These are phyloP conservation scores for Phytophthora pini DNA, from an alignment of 352 stramenopile species.

Conservation along the genomic window DNA sequence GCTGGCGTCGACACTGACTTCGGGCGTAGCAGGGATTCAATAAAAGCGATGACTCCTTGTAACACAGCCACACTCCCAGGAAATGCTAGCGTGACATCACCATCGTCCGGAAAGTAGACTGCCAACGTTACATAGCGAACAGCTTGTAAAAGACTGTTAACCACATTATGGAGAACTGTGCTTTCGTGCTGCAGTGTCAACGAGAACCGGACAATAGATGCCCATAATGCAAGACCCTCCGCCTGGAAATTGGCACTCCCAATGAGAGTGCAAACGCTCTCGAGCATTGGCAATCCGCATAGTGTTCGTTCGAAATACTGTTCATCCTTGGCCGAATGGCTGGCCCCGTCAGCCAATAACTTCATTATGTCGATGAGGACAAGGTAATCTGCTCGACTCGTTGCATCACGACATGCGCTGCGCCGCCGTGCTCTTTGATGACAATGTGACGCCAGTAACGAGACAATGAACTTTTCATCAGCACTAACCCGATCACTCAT, in stretches of 20 bases:
- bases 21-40: constrained; percentile 35
- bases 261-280: constrained; percentile 54
- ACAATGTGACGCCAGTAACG: constrained; percentile 61
- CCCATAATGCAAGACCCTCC: constrained; percentile 49
- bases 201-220: constrained; percentile 40
- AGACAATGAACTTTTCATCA: constrained; percentile 45
- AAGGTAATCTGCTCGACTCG: constrained; percentile 43
- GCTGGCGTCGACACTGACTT: background rate
- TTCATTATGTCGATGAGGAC: constrained; percentile 56
- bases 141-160: constrained; percentile 65
- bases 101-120: constrained; percentile 43
- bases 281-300: constrained; percentile 49
- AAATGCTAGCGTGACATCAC: constrained; percentile 34
- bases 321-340: constrained; percentile 21
- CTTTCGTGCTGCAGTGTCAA: constrained; percentile 45
- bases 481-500: constrained; percentile 26
- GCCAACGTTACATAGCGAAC: constrained; percentile 55
- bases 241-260: constrained; percentile 39
- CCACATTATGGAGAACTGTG: constrained; percentile 44
- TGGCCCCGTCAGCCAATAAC: constrained; percentile 26
- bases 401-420: constrained; percentile 7
- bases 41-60: constrained; percentile 26
- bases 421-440: constrained; percentile 37
- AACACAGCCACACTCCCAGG: constrained; percentile 32
- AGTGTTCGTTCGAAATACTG: constrained; percentile 40